Base-by-base conservation (phyloP, 805 yeast species). In the Pichia californica region DNA sequence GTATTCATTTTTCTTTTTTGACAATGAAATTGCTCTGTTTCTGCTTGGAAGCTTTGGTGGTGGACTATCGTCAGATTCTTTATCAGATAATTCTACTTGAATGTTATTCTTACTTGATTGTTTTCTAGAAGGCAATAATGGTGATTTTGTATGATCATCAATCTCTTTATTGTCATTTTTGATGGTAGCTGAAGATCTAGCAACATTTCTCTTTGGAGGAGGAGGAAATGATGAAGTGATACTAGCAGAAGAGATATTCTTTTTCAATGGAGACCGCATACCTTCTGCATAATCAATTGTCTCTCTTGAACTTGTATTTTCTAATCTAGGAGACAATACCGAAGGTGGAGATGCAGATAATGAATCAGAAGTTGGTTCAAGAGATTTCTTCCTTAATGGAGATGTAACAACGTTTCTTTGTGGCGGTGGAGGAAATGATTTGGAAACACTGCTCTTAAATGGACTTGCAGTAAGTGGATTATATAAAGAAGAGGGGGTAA, bases 281-380 rank as follows among this genome's bases (percentile, higher is more conserved):
- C 47, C 47, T 44, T 44, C 47, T 3, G 47, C 47, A 38, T 27
- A 44, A 38, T 35, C 38, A 36, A 33, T 34, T 9, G 47, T 32
- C 10, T 35, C 48, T 4, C 39, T 36, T 6, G 39, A 36, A 18
- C 28, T 23, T 7, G 31, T 8, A 19, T 23, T 36, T 14, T 36
- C 25, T 5, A 26, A 19, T 25, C 28, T 27, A n/a, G 39, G 27
- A 7, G 39, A 23, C 5, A 36, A 25, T 25, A 26, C 15, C 21
- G 31, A 19, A 36, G 39, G 31, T 5, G 30, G 10, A 16, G 38
- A 35, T 23, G 5, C 11, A 7, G 7, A 18, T 21, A 30, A 23
- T 13, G n/a, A 7, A 23, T 26, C 3, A 6, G 14, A 2, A 14
- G 31, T 21, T 14, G 30, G 19, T 28, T 36, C 29, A 40, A 14